Evolutionary conservation across 768 basidiomycete species (phyloP).

Genomic region (Leccinellum rugosiceps): DNA sequence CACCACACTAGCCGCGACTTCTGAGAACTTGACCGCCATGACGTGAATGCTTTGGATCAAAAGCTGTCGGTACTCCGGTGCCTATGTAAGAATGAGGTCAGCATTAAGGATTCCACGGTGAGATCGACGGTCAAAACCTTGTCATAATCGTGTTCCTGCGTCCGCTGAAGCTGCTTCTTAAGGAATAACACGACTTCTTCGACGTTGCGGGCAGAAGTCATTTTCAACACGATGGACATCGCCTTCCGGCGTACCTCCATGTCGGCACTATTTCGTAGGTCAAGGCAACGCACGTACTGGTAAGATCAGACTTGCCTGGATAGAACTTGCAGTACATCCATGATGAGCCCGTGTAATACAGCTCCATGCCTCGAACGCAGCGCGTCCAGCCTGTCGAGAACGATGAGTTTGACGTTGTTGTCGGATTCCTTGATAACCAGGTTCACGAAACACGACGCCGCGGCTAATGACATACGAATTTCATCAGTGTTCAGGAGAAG

Average conservation of each 20-base stretch:
- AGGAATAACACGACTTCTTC: slow-evolving; percentile 96
- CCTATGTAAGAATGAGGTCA: slow-evolving; percentile 41
- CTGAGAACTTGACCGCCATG: slow-evolving; percentile 94
- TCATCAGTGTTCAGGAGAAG: not conserved
- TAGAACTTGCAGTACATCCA: slow-evolving; percentile 92
- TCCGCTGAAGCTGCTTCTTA: slow-evolving; percentile 96
- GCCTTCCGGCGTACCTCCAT: slow-evolving; percentile 97
- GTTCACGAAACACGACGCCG: slow-evolving; percentile 83
- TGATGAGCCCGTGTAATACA: slow-evolving; percentile 86
- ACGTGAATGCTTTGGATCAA: slow-evolving; percentile 97
- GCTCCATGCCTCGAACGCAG: slow-evolving; percentile 83
- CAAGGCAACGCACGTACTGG: not conserved
- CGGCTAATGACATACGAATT: slow-evolving; percentile 49
- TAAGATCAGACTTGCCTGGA: slow-evolving; percentile 50
- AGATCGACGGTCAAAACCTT: slow-evolving; percentile 50
- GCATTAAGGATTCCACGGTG: not conserved
- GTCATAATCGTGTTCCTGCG: slow-evolving; percentile 88
- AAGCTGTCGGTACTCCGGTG: slow-evolving; percentile 91
- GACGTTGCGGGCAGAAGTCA: slow-evolving; percentile 92
- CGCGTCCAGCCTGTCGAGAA: slow-evolving; percentile 83
- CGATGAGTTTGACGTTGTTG: slow-evolving; percentile 98
- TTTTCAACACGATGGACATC: slow-evolving; percentile 81
- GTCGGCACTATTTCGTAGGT: slow-evolving; percentile 58
- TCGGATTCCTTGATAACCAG: slow-evolving; percentile 94
- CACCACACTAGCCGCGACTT: slow-evolving; percentile 93